Evolutionary conservation across 371 early-diverging fungal species (phyloP).

Genomic region (Mycotypha africana): DNA sequence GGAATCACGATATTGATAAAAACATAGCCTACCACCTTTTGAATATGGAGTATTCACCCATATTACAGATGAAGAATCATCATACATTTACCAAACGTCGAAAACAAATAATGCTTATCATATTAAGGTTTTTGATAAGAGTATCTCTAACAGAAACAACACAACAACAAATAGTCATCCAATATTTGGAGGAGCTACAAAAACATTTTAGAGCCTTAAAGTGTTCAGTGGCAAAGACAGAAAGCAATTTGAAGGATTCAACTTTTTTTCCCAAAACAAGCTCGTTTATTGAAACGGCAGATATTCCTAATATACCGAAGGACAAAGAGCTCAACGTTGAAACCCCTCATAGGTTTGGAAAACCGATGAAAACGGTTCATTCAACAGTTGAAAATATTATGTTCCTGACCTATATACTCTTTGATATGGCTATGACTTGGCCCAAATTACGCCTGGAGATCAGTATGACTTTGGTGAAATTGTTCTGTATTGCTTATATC

Average conservation of each 20-base stretch:
- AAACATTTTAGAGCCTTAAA: too few relatives aligned
- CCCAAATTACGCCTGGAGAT: constrained; percentile 3
- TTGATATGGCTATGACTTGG: constrained; percentile 21
- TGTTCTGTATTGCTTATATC: constrained; percentile 14
- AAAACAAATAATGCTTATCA: constrained; percentile 8
- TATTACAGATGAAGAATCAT: constrained; percentile 8
- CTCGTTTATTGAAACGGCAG: too few relatives aligned
- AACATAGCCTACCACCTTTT: constrained; percentile 15
- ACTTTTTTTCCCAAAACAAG: too few relatives aligned
- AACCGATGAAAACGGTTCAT: too few relatives aligned
- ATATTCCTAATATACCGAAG: too few relatives aligned
- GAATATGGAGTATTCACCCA: constrained; percentile 14
- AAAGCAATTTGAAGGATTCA: too few relatives aligned
- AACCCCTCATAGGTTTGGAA: too few relatives aligned
- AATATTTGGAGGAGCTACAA: too few relatives aligned
- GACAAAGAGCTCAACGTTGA: too few relatives aligned
- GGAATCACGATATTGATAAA: constrained; percentile 17
- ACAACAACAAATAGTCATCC: background rate
- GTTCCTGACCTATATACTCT: constrained; percentile 21
- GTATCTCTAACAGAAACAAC: constrained; percentile 2
- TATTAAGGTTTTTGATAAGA: constrained; percentile 17
- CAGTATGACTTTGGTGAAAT: background rate
- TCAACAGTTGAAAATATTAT: constrained; percentile 10
- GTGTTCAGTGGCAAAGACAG: too few relatives aligned
- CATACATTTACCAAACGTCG: constrained; percentile 11